phyloP scores from a whole-genome alignment of 768 basidiomycete species.

The Rhodotorula babjevae region DNA sequence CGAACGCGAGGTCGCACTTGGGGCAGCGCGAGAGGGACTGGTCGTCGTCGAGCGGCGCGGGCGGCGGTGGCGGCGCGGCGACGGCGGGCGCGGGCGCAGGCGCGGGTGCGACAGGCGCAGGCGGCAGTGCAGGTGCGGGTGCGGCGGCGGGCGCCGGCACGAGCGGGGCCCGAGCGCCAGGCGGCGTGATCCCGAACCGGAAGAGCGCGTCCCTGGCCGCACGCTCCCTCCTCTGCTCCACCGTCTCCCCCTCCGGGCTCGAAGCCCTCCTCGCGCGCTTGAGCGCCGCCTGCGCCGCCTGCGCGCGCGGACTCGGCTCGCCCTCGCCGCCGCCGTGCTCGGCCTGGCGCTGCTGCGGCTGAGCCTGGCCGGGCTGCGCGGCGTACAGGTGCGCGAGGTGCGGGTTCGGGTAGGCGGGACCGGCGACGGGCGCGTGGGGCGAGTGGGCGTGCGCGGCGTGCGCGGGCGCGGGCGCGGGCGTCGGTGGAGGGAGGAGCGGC shows the following conservation, averaged over 20 bases:
- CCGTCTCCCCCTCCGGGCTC: no score
- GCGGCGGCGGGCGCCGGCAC: neutral
- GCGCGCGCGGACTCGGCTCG: neutral
- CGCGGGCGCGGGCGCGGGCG: neutral
- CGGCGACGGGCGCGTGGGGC: neutral
- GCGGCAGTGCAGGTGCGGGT: neutral
- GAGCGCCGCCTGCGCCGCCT: neutral
- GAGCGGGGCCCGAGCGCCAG: neutral
- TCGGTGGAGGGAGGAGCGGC: no score
- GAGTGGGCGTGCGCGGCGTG: neutral
- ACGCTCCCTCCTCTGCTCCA: no score
- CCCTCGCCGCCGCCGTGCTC: no score
- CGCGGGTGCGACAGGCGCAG: neutral
- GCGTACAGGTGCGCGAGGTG: neutral
- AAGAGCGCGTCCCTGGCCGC: no score
- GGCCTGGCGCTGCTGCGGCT: no score
- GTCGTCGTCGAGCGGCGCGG: no score
- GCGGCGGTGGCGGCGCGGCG: no score
- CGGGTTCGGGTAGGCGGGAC: slow-evolving; percentile 7
- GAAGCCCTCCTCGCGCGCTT: neutral
- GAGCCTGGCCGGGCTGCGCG: no score
- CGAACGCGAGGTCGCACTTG: slow-evolving; percentile 8
- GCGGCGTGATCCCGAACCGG: no score
- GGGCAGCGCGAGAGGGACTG: slow-evolving; percentile 8
- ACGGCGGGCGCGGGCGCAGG: neutral